phyloP scores from a whole-genome alignment of 495 filamentous ascomycete species.

The Penicillium salamii region DNA sequence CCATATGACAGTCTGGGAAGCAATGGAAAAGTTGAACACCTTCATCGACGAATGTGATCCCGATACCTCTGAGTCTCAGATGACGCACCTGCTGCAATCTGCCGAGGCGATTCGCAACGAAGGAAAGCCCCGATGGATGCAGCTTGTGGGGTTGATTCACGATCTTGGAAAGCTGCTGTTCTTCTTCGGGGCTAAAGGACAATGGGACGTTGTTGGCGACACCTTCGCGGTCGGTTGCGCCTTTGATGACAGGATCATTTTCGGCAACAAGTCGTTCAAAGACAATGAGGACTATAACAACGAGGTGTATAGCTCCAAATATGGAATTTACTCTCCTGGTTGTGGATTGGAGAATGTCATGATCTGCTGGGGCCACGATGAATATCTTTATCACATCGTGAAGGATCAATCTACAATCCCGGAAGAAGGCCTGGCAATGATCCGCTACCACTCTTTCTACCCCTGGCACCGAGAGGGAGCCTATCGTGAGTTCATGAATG shows the following conservation, averaged over 20 bases:
- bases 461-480: conserved; percentile 83
- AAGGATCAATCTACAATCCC: conserved; percentile 77
- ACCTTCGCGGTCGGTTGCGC: conserved; percentile 85
- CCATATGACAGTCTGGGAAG: conserved; percentile 82
- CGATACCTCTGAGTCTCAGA: conserved; percentile 79
- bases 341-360: conserved; percentile 83
- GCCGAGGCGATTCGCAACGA: conserved; percentile 85
- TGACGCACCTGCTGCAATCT: conserved; percentile 81
- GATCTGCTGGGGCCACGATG: conserved; percentile 89
- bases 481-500: conserved; percentile 77
- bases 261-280: conserved; percentile 65
- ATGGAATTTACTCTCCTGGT: conserved; percentile 73
- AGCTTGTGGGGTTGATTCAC: conserved; percentile 80
- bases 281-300: conserved; percentile 67
- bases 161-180: conserved; percentile 86
- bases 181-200: conserved; percentile 76
- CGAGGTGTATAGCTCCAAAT: conserved; percentile 63
- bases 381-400: conserved; percentile 83
- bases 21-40: conserved; percentile 85
- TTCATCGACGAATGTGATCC: conserved; percentile 87
- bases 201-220: conserved; percentile 93
- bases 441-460: conserved; percentile 87
- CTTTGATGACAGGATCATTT: conserved; percentile 76
- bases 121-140: conserved; percentile 92
- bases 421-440: conserved; percentile 81